Evolutionary conservation across 441 rosid genomes (phyloP), one percentile per base, ranked within the genome.

Genomic region (Populus hybrid): DNA sequence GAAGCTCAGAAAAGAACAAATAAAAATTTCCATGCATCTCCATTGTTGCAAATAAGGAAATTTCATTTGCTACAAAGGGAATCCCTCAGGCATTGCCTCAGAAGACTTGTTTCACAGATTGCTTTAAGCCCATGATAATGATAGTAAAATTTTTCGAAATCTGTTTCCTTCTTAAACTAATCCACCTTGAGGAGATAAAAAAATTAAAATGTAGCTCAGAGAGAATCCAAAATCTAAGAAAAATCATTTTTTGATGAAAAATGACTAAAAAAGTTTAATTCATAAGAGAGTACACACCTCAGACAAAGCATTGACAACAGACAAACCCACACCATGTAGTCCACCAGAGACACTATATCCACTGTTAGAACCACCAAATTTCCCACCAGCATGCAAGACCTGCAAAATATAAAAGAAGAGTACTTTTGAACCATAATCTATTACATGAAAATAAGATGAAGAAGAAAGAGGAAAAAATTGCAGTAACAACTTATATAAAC

Each of bases 291-390:
- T 67, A 67, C 87, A 68, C 68, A 96, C 98, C 98, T 94, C 98
- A 38, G 99, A 96, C 84, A 94, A 86, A 63, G 98, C 98, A 89
- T 96, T 96, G 75, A 96, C 99, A 83, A 94, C 99, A 5, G 98
- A 94, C 77, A 96, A 90, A 77, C 99, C 99, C 68, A 96, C 99
- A 78, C 99, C 99, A 71, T 96, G 98, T 78, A 96, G 80, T 78
- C 99, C 99, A 75, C 99, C 99, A 76, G 99, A 96, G 73, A 96
- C 98, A 74, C 86, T 90, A 77, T 96, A 96, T 32, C 99, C 99
- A 70, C 98, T 94, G 78, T 94, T 92, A 76, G 91, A 85, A 74
- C 99, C 99, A 73, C 98, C 99, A 92, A 94, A 96, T 82, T 96
- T 96, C 61, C 98, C 98, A 70, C 98, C 98, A 74, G 99, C 99